A percentile compares a stretch with the other conserved stretches of the same genome.
phyloP scores from a whole-genome alignment of 805 yeast species.

The Myxozyma geophila region DNA sequence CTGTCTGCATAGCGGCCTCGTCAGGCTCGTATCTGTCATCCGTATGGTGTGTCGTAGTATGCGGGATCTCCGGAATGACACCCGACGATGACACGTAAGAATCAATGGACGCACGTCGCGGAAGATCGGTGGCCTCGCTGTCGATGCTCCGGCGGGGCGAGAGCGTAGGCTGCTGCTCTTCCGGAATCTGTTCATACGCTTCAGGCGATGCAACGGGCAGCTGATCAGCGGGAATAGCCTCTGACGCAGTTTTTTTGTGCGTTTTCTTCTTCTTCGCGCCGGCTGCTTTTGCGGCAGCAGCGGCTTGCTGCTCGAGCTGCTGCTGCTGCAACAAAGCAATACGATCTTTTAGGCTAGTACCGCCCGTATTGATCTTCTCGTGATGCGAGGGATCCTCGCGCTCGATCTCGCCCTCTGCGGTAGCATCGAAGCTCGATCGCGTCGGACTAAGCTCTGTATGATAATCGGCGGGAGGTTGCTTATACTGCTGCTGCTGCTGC shows the following conservation, averaged over 20 bases:
- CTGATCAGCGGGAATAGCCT: conserved; percentile 23
- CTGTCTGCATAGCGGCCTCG: conserved; percentile 13
- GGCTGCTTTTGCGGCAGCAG: conserved; percentile 24
- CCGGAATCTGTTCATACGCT: neutral
- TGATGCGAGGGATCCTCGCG: conserved; percentile 24
- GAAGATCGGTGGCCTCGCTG: neutral
- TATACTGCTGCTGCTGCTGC: conserved; percentile 1
- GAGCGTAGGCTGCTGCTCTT: conserved; percentile 3
- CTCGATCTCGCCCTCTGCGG: conserved; percentile 6
- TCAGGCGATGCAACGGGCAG: neutral
- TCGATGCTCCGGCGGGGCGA: conserved; percentile 10
- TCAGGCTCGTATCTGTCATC: conserved; percentile 3
- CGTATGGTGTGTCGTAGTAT: neutral
- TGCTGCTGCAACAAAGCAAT: conserved; percentile 81
- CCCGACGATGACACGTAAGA: conserved; percentile 6
- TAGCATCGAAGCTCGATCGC: conserved; percentile 15
- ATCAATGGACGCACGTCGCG: conserved; percentile 5
- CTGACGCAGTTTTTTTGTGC: conserved; percentile 20
- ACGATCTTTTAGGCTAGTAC: conserved; percentile 79
- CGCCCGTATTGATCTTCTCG: conserved; percentile 35
- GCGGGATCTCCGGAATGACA: conserved; percentile 1
- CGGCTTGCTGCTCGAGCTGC: conserved; percentile 74
- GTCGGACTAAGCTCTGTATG: conserved; percentile 1
- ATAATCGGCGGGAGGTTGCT: neutral
- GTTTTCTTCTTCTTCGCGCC: conserved; percentile 18